These are phyloP conservation scores for Suhomyces terraborum DNA, from an alignment of 1,139 yeast species.

Conservation along the genomic window DNA sequence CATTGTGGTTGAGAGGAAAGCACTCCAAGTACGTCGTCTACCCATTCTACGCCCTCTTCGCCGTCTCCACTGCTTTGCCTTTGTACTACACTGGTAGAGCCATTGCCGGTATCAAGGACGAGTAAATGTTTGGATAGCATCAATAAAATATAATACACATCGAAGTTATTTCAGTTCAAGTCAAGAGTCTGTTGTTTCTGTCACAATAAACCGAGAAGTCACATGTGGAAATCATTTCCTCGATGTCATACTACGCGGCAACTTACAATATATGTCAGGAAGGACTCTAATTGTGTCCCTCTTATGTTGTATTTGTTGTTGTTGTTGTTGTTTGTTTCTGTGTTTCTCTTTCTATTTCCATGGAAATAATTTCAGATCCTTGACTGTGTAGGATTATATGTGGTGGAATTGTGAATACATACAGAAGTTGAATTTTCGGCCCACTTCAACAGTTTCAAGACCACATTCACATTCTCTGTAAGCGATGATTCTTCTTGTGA, in stretches of 20 bases:
- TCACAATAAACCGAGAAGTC: background rate
- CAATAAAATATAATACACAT: constrained; percentile 8
- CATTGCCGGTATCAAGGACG: constrained; percentile 65
- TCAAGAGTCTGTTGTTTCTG: background rate
- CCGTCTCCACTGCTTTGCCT: constrained; percentile 70
- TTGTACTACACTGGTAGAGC: constrained; percentile 82
- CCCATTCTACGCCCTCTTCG: constrained; percentile 88
- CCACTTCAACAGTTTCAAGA: background rate
- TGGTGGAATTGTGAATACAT: background rate
- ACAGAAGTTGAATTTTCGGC: no score
- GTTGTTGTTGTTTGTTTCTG: background rate
- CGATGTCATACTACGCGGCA: background rate
- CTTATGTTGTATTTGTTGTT: no score
- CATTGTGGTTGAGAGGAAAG: constrained; percentile 71
- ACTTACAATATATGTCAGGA: no score
- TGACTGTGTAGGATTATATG: background rate
- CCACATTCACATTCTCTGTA: background rate
- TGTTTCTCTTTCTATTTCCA: background rate
- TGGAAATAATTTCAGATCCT: background rate
- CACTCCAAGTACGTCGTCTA: constrained; percentile 80
- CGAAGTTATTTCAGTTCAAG: background rate
- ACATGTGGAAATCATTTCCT: background rate
- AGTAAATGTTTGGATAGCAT: constrained; percentile 19
- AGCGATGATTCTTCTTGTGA: background rate
- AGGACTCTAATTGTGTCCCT: no score